Conservation (phyloP, 371 early-diverging fungal species). For the Mucor racemosus region DNA sequence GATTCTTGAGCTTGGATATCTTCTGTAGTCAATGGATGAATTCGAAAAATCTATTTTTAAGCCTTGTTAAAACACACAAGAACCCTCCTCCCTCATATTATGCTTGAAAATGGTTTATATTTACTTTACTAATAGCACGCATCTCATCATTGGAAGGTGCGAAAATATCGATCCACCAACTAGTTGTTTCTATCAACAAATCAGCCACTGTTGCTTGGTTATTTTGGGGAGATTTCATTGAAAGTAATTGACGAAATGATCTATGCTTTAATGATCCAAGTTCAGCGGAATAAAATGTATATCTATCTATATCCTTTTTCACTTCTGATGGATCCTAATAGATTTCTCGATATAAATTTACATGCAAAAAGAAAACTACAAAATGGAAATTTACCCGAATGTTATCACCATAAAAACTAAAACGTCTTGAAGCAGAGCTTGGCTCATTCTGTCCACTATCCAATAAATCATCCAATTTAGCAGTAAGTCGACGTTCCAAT, state of each 20-base stretch:
- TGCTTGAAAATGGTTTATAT: background rate
- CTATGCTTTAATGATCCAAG: conserved; percentile 55
- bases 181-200: conserved; percentile 48
- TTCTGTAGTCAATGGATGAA: conserved; percentile 78
- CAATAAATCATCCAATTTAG: conserved; percentile 27
- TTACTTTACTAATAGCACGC: conserved; percentile 68
- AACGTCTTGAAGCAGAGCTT: conserved; percentile 17
- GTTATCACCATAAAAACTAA: conserved; percentile 38
- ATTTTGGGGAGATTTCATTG: conserved; percentile 18
- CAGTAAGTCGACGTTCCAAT: conserved; percentile 21
- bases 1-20: conserved; percentile 83
- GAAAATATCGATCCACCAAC: conserved; percentile 91
- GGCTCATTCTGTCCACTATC: conserved; percentile 12
- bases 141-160: conserved; percentile 85
- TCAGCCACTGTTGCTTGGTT: conserved; percentile 35
- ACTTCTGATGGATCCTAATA: conserved; percentile 39
- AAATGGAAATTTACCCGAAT: conserved; percentile 21
- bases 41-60: conserved; percentile 54
- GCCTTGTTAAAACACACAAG: background rate
- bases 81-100: background rate
- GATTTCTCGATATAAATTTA: background rate
- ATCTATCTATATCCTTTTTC: conserved; percentile 43
- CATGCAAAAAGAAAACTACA: background rate
- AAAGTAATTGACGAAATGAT: conserved; percentile 52
- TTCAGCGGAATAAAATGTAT: conserved; percentile 62